phyloP scores from a whole-genome alignment of 176 grass and related monocot species.

The Aegilops bicornis region DNA sequence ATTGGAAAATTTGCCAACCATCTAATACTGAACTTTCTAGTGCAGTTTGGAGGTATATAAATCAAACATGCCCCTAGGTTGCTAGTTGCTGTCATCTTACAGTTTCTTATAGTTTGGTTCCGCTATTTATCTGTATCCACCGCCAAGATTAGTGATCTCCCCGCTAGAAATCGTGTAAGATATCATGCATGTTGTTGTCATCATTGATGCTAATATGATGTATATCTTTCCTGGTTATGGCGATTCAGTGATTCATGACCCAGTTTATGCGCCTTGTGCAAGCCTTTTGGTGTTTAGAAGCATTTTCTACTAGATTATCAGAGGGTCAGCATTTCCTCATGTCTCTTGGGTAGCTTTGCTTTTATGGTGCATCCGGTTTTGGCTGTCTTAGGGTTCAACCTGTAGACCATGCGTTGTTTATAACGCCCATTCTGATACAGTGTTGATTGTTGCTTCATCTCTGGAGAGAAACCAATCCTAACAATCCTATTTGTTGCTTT shows the following conservation, averaged over 20 bases:
- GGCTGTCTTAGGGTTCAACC: too few species aligned
- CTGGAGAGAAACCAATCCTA: neutral
- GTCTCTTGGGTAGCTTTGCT: too few species aligned
- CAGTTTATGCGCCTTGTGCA: neutral
- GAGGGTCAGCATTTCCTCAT: too few species aligned
- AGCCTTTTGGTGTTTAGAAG: neutral
- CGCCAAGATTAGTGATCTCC: neutral
- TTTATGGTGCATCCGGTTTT: too few species aligned
- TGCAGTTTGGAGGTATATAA: neutral
- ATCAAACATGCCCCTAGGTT: too few species aligned
- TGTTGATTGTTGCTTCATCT: too few species aligned
- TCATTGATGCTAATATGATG: neutral
- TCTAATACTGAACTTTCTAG: neutral
- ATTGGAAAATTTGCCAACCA: neutral
- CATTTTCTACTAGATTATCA: neutral
- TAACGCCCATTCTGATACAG: too few species aligned
- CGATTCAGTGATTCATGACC: neutral
- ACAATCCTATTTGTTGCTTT: neutral
- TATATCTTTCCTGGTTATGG: neutral
- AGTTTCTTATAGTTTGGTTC: neutral
- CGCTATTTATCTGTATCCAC: neutral
- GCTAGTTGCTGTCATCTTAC: neutral
- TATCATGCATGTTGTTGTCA: neutral
- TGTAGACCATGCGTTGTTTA: too few species aligned
- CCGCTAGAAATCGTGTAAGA: too few species aligned